phyloP scores from a whole-genome alignment of 345 rosid species.

The Citrus sp. region DNA sequence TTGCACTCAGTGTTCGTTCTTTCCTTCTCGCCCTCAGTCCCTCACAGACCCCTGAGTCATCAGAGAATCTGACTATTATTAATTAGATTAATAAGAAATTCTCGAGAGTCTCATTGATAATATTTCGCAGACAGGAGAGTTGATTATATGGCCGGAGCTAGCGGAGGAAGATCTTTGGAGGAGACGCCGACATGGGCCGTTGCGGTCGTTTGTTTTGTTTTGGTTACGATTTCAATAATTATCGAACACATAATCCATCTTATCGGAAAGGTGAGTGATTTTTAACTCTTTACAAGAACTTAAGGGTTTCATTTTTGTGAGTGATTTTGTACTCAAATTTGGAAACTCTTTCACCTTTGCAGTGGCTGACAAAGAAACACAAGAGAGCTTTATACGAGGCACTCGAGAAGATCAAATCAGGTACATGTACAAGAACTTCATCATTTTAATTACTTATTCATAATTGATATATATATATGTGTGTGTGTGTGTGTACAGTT shows the following conservation, averaged over 20 bases:
- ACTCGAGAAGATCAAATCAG: conserved; percentile 90
- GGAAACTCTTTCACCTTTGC: not conserved
- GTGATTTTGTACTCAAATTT: too few species aligned
- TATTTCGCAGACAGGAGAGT: not conserved
- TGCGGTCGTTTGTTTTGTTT: conserved; percentile 53
- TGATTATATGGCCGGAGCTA: conserved; percentile 38
- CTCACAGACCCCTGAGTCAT: not conserved
- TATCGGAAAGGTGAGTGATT: conserved; percentile 44
- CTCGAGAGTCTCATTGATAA: not conserved
- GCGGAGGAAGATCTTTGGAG: conserved; percentile 51
- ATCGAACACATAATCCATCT: conserved; percentile 58
- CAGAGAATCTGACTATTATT: not conserved
- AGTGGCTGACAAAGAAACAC: conserved; percentile 70
- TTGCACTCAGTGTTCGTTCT: not conserved
- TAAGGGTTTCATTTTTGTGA: too few species aligned
- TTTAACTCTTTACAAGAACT: not conserved
- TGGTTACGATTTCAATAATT: conserved; percentile 46
- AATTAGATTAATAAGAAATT: too few species aligned
- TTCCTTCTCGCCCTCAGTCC: not conserved
- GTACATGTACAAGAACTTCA: conserved; percentile 18
- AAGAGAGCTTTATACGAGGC: conserved; percentile 76
- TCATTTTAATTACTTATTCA: too few species aligned
- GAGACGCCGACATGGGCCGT: conserved; percentile 75
- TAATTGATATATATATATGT: too few species aligned
- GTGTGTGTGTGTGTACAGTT: fast-evolving